phyloP scores from a whole-genome alignment of 192 early-diverging fungal species.

The Umbelopsis sp. region DNA sequence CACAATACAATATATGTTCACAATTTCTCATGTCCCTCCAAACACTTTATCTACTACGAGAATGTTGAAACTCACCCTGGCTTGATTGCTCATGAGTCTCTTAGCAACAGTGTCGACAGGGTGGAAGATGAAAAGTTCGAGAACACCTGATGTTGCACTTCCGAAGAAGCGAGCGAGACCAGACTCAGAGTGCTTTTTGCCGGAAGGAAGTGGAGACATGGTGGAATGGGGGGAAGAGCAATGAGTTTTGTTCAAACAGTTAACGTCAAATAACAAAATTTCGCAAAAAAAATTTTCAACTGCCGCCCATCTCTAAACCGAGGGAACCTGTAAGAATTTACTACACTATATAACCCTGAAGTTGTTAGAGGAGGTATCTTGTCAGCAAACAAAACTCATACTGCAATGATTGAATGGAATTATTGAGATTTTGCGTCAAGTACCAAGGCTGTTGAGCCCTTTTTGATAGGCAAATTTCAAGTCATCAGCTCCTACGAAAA shows the following conservation, averaged over 20 bases:
- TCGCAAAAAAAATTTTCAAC: constrained; percentile 16
- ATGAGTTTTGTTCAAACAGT: not conserved
- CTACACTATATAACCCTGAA: too few species aligned
- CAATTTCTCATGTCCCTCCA: not conserved
- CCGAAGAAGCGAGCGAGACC: constrained; percentile 88
- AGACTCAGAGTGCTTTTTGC: constrained; percentile 81
- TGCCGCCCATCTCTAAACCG: not conserved
- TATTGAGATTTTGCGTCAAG: too few species aligned
- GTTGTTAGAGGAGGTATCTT: too few species aligned
- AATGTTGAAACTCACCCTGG: constrained; percentile 55
- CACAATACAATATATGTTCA: too few species aligned
- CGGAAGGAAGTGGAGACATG: constrained; percentile 56
- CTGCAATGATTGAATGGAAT: too few species aligned
- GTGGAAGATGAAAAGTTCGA: constrained; percentile 97
- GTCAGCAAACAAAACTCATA: too few species aligned
- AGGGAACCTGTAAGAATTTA: too few species aligned
- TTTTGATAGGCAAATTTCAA: too few species aligned
- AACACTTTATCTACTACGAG: not conserved
- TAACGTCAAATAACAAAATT: constrained; percentile 14
- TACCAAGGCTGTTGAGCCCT: too few species aligned
- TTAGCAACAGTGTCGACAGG: constrained; percentile 98
- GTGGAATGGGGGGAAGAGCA: not conserved
- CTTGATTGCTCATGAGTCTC: constrained; percentile 95
- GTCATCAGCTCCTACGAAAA: too few species aligned
- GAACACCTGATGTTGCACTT: constrained; percentile 87